Percentiles rank a stretch among this genome's conserved stretches.
phyloP scores from a whole-genome alignment of 2,329 filamentous ascomycete species.

The Thelonectria discophora region DNA sequence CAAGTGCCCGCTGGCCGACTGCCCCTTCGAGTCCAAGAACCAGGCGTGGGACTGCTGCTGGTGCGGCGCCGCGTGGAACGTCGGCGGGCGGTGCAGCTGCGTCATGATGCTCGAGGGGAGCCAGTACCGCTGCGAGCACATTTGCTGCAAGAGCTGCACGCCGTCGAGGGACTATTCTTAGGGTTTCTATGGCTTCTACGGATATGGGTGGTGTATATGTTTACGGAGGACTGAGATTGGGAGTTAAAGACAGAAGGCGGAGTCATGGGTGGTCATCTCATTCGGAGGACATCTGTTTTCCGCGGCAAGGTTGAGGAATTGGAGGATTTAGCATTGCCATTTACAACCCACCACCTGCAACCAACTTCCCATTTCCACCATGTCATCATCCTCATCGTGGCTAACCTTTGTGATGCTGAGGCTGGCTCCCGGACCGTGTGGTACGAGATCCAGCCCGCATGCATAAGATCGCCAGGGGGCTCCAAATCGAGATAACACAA shows the following conservation, averaged over 20 bases:
- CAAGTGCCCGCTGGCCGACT: conserved; percentile 57
- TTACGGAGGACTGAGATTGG: too few species aligned
- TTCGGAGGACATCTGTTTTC: too few species aligned
- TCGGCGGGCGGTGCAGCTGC: conserved; percentile 59
- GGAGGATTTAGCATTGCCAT: too few species aligned
- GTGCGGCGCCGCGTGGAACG: conserved; percentile 64
- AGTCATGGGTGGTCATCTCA: too few species aligned
- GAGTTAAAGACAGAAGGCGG: too few species aligned
- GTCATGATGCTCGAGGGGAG: conserved; percentile 62
- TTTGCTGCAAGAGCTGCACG: conserved; percentile 62
- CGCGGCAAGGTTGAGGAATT: too few species aligned
- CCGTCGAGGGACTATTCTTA: conserved; percentile 48
- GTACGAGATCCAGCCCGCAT: conserved; percentile 39
- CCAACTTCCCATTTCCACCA: background rate
- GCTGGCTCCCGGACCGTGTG: conserved; percentile 26
- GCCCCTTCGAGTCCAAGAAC: conserved; percentile 60
- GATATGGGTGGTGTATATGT: too few species aligned
- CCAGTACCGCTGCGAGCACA: conserved; percentile 61
- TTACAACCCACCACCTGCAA: background rate
- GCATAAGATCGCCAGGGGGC: conserved; percentile 37
- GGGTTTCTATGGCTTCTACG: too few species aligned
- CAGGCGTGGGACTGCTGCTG: conserved; percentile 65
- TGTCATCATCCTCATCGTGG: conserved; percentile 19
- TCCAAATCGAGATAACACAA: conserved; percentile 34
- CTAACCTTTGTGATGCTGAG: conserved; percentile 23